Conservation (phyloP, 768 basidiomycete genomes). For the Hygrophoropsis aurantiaca region DNA sequence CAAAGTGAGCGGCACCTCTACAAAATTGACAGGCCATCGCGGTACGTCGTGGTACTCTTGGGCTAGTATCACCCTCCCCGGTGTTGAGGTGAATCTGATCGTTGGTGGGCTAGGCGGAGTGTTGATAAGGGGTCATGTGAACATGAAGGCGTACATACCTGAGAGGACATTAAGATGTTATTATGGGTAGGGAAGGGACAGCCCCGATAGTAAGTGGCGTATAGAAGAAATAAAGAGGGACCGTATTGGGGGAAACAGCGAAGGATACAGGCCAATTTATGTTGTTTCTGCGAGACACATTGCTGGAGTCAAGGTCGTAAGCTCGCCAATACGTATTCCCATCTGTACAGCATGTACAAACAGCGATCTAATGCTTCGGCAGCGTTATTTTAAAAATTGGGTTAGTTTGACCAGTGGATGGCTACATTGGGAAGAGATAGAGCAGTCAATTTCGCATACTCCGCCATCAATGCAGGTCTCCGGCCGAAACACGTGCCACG, state of each 20-base stretch:
- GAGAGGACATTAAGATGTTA: constrained; percentile 21
- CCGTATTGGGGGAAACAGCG: constrained; percentile 5
- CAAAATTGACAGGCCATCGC: constrained; percentile 79
- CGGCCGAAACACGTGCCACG: no score
- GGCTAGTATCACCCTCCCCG: constrained; percentile 17
- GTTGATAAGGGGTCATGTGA: background rate
- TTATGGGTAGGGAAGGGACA: background rate
- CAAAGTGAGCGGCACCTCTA: constrained; percentile 44
- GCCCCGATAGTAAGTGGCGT: background rate
- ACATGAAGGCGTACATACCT: constrained; percentile 13
- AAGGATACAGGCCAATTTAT: constrained; percentile 28
- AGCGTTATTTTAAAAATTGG: constrained; percentile 29
- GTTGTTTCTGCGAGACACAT: constrained; percentile 11
- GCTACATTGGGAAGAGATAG: constrained; percentile 22
- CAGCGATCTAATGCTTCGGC: constrained; percentile 16
- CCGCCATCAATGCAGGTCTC: constrained; percentile 17
- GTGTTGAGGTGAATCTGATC: constrained; percentile 12
- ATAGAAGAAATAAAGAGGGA: constrained; percentile 11
- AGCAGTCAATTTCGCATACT: background rate
- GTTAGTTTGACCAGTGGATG: constrained; percentile 23
- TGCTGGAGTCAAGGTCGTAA: constrained; percentile 27
- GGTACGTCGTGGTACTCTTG: constrained; percentile 43
- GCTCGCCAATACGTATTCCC: constrained; percentile 32
- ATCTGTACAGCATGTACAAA: constrained; percentile 32
- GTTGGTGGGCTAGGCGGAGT: background rate